phyloP scores from a whole-genome alignment of 2,329 filamentous ascomycete genomes.

The Epichloe bromicola region DNA sequence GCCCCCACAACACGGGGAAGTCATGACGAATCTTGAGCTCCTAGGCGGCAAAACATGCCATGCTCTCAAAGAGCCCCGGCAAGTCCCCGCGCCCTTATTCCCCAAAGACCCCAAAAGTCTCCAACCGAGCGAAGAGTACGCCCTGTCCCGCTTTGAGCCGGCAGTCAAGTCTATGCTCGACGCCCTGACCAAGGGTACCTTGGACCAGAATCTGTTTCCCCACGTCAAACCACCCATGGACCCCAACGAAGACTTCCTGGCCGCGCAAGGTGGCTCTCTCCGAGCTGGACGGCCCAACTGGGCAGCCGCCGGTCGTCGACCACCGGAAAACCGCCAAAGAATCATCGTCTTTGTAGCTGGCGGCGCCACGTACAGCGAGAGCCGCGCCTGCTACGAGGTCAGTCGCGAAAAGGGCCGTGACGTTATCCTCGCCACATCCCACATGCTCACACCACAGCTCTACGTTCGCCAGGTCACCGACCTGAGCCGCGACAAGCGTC shows the following conservation, averaged over 20 bases:
- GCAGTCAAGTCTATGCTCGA: conserved; percentile 75
- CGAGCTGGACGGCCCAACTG: conserved; percentile 89
- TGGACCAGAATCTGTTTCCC: conserved; percentile 57
- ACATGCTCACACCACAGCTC: conserved; percentile 79
- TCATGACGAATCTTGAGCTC: conserved; percentile 65
- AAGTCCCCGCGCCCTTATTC: conserved; percentile 55
- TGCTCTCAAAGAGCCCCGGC: conserved; percentile 62
- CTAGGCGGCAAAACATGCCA: conserved; percentile 63
- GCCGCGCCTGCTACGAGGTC: conserved; percentile 78
- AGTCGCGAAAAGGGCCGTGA: conserved; percentile 62
- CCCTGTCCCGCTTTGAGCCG: conserved; percentile 77
- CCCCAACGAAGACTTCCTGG: conserved; percentile 43
- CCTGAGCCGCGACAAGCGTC: conserved; percentile 59
- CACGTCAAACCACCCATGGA: conserved; percentile 60
- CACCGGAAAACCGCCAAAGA: conserved; percentile 71
- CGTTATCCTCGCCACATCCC: conserved; percentile 76
- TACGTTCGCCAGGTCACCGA: conserved; percentile 77
- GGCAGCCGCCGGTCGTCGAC: conserved; percentile 67
- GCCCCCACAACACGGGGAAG: conserved; percentile 58
- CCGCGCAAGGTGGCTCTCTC: conserved; percentile 57
- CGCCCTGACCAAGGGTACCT: conserved; percentile 49
- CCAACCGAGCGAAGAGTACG: conserved; percentile 59
- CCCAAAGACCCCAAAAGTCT: conserved; percentile 45
- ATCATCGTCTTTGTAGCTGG: conserved; percentile 92
- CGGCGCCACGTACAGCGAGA: conserved; percentile 86